These are phyloP conservation scores for Rhododendron kiyosumense DNA, from an alignment of 148 eudicot genomes.

Conservation along the genomic window DNA sequence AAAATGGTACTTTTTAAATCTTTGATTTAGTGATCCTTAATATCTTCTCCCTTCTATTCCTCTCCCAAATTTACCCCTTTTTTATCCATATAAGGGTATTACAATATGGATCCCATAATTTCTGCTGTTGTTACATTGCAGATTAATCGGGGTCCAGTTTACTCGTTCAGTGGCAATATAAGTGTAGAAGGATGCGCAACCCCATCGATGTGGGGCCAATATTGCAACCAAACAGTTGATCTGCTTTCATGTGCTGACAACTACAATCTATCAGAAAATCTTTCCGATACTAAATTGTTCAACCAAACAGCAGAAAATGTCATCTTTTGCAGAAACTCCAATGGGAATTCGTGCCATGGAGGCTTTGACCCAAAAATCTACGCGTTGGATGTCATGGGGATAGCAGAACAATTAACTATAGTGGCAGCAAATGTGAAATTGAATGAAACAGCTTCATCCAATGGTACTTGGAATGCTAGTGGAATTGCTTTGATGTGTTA, in stretches of 20 bases:
- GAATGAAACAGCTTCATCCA: slow-evolving; percentile 26
- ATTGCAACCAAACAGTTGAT: slow-evolving; percentile 72
- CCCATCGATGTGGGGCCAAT: slow-evolving; percentile 59
- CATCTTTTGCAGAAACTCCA: slow-evolving; percentile 45
- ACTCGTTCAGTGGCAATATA: slow-evolving; percentile 67
- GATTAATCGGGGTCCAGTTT: slow-evolving; percentile 71
- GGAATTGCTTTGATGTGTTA: slow-evolving; percentile 51
- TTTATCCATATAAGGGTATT: background rate
- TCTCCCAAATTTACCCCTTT: background rate
- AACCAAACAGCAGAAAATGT: slow-evolving; percentile 33
- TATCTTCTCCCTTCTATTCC: background rate
- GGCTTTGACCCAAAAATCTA: slow-evolving; percentile 43
- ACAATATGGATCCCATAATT: slow-evolving; percentile 2
- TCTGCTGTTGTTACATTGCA: slow-evolving; percentile 28
- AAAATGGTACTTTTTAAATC: slow-evolving; percentile 62
- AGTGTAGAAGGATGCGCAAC: slow-evolving; percentile 70
- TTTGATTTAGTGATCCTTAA: background rate
- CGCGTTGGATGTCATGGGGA: slow-evolving; percentile 54
- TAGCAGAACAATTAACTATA: slow-evolving; percentile 46
- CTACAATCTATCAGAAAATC: slow-evolving; percentile 23
- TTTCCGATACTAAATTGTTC: slow-evolving; percentile 7
- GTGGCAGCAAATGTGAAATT: slow-evolving; percentile 33
- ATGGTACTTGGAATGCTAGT: slow-evolving; percentile 25
- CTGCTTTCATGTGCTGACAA: slow-evolving; percentile 52
- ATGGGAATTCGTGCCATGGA: slow-evolving; percentile 45